Percentiles rank a stretch among this genome's conserved stretches.
phyloP scores from a whole-genome alignment of 768 basidiomycete genomes.

The Boletus eberwhitei region DNA sequence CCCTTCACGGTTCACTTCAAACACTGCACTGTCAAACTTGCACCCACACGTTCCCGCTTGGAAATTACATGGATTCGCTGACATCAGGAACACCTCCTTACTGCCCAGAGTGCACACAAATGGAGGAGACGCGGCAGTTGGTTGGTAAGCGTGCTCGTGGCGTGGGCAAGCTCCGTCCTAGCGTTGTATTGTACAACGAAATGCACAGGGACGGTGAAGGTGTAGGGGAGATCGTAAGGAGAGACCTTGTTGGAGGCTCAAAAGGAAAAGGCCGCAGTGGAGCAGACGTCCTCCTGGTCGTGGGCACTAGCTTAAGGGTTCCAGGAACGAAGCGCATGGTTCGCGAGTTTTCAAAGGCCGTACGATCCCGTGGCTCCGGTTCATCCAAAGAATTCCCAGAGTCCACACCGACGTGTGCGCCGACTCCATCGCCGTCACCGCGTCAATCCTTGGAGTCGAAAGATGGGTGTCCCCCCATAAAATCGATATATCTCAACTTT shows the following conservation, averaged over 20 bases:
- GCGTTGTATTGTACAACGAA: slow-evolving; percentile 90
- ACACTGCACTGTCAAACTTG: slow-evolving; percentile 80
- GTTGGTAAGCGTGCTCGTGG: slow-evolving; percentile 77
- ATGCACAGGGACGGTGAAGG: slow-evolving; percentile 82
- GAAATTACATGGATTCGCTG: slow-evolving; percentile 57
- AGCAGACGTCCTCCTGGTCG: slow-evolving; percentile 83
- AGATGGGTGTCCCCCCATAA: slow-evolving; percentile 55
- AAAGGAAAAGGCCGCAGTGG: slow-evolving; percentile 66
- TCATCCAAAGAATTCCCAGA: slow-evolving; percentile 33
- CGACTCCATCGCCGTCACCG: slow-evolving; percentile 48
- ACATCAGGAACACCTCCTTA: slow-evolving; percentile 59
- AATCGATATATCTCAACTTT: slow-evolving; percentile 78
- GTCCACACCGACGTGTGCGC: slow-evolving; percentile 26
- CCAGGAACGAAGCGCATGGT: slow-evolving; percentile 92
- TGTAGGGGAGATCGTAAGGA: slow-evolving; percentile 80
- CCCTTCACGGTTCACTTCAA: slow-evolving; percentile 84
- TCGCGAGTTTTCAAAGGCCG: slow-evolving; percentile 80
- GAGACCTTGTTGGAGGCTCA: slow-evolving; percentile 70
- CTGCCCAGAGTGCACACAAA: slow-evolving; percentile 75
- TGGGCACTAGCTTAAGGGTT: slow-evolving; percentile 84
- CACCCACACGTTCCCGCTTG: slow-evolving; percentile 65
- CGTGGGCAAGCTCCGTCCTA: slow-evolving; percentile 77
- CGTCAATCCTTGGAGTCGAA: slow-evolving; percentile 31
- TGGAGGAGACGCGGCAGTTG: slow-evolving; percentile 66
- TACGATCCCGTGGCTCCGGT: slow-evolving; percentile 47